Base-by-base conservation (phyloP, 2,329 filamentous ascomycete species). In the Penicillium psychrosexuale region DNA sequence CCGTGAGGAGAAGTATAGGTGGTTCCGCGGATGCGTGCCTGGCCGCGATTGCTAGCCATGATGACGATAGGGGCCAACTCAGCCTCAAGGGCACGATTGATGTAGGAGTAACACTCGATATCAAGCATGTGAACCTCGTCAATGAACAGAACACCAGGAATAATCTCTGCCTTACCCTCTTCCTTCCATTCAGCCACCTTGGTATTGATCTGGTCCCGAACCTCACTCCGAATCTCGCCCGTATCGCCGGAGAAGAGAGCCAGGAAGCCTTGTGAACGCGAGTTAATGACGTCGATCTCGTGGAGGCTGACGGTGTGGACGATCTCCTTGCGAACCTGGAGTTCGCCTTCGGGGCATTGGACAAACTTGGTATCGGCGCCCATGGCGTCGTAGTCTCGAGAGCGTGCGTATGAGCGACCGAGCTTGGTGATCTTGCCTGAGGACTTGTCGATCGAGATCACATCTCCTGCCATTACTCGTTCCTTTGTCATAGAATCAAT, bases 121-220 rank as follows among this genome's bases (percentile, higher is more conserved):
- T 99, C 94, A 55, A 99, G 89, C 93, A 99, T 97, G 80, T 99
- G 94, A 5, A 99, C 93, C 78, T 99, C 94, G 69, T 99, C 94
- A 68, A 99, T 96, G 80, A 99, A 99, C 8, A 99, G 80, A 8
- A 99, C 94, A 43, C 94, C 94, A 0, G 94, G 94, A 0, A 99
- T 91, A 51, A 99, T 97, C 77, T 96, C 92, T 3, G 94, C 94
- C 76, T 99, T 99, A 77, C 94, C 94, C 77, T 99, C 94, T 75
- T 99, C 94, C 76, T 96, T 97, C 94, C 94, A 99, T 76, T 99
- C 94, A 45, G 88, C 92, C 2, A 99, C 92, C 77, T 99, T 99
- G 64, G 90, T 97, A 78, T 99, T 96, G 81, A 99, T 99, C 79
- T 99, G 94, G 72, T 97, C 93, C 53, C 94, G 87, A 59, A 99